Conservation (phyloP, 2,329 filamentous ascomycete genomes). For the Ophiostoma ips region DNA sequence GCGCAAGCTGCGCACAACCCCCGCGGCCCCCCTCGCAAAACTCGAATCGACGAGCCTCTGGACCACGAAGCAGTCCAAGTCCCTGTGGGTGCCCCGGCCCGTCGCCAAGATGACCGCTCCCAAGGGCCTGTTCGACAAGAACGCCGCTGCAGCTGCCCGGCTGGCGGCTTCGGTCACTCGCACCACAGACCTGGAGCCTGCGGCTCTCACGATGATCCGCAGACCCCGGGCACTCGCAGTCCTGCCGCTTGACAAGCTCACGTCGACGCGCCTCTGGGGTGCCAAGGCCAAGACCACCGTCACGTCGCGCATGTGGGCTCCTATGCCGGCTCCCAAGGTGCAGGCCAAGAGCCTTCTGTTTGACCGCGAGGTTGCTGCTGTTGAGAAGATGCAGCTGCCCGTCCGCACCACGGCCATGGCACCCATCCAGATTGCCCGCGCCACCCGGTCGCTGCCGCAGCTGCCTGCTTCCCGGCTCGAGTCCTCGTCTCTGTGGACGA, state of each 20-base stretch:
- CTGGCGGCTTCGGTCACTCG: slow-evolving; percentile 4
- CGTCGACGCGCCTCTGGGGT: slow-evolving; percentile 3
- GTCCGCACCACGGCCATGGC: slow-evolving; percentile 14
- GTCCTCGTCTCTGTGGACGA: slow-evolving; percentile 18
- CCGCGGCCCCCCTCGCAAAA: neutral
- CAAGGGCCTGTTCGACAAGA: slow-evolving; percentile 7
- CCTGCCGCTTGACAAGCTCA: slow-evolving; percentile 3
- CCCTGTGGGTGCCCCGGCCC: neutral
- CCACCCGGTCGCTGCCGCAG: slow-evolving; percentile 15
- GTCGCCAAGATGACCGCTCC: neutral
- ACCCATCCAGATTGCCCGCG: slow-evolving; percentile 19
- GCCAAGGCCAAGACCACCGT: neutral
- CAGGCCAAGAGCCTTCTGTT: slow-evolving; percentile 2
- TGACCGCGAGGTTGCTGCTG: slow-evolving; percentile 8
- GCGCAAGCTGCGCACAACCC: neutral
- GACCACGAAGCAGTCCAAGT: neutral
- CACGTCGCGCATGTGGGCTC: neutral
- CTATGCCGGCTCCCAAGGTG: neutral
- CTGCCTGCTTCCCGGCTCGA: slow-evolving; percentile 17
- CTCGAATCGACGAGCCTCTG: slow-evolving; percentile 7
- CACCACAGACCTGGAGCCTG: slow-evolving; percentile 8
- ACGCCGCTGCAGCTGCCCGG: neutral
- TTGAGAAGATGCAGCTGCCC: slow-evolving; percentile 3
- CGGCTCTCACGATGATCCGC: slow-evolving; percentile 6
- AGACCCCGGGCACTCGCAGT: neutral